A percentile compares a stretch with the other conserved stretches of the same genome.
Conservation (phyloP, 495 filamentous ascomycete species). For the Aspergillus funiculosus region DNA sequence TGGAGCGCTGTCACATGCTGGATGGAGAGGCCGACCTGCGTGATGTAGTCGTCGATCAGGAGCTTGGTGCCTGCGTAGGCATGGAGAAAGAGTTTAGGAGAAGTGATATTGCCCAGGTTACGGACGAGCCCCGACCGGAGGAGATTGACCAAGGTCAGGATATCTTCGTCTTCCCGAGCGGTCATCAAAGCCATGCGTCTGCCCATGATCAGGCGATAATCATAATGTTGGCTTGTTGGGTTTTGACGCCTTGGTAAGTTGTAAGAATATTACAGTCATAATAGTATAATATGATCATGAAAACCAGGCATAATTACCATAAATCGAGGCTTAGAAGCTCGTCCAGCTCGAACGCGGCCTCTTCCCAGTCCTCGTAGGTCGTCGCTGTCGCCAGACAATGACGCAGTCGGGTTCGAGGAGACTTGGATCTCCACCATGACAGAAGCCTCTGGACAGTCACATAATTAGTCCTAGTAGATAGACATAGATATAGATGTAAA, state of each 20-base stretch:
- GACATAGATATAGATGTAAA: neutral
- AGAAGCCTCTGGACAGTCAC: slow-evolving; percentile 25
- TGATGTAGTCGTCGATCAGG: slow-evolving; percentile 86
- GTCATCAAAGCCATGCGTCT: slow-evolving; percentile 65
- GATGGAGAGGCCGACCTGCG: slow-evolving; percentile 72
- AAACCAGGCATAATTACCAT: slow-evolving; percentile 67
- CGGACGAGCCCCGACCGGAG: slow-evolving; percentile 82
- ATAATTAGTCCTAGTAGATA: no score
- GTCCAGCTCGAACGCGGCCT: slow-evolving; percentile 72
- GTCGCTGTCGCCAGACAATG: slow-evolving; percentile 54
- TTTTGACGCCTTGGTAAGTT: slow-evolving; percentile 61
- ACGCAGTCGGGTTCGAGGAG: slow-evolving; percentile 28
- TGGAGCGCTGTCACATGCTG: slow-evolving; percentile 69
- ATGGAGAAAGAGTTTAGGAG: slow-evolving; percentile 75
- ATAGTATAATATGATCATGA: neutral
- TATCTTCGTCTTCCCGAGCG: slow-evolving; percentile 71
- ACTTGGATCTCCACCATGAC: slow-evolving; percentile 39
- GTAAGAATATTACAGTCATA: neutral
- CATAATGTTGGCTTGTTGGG: slow-evolving; percentile 74
- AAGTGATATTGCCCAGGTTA: slow-evolving; percentile 86
- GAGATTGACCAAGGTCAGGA: slow-evolving; percentile 67
- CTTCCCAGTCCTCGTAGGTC: slow-evolving; percentile 79
- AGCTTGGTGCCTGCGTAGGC: slow-evolving; percentile 86
- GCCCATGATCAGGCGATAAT: slow-evolving; percentile 79
- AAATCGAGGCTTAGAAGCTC: slow-evolving; percentile 69